phyloP scores from a whole-genome alignment of 345 rosid genomes.

The Salix brachista region DNA sequence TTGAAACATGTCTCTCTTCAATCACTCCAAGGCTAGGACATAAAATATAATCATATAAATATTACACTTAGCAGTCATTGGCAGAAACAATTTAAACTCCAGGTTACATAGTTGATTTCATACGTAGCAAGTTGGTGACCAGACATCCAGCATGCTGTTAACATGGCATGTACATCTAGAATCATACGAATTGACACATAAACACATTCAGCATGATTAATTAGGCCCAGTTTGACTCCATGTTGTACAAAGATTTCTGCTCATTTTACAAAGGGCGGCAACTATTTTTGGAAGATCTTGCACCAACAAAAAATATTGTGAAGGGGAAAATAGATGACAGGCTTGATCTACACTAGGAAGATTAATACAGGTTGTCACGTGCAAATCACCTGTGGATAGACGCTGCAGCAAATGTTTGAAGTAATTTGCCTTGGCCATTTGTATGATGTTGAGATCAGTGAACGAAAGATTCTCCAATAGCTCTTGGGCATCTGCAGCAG shows the following conservation, averaged over 20 bases:
- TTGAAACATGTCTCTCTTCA: neutral
- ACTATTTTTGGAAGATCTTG: neutral
- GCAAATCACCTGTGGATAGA: constrained; percentile 46
- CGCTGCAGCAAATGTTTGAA: constrained; percentile 53
- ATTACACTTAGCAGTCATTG: neutral
- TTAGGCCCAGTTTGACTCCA: neutral
- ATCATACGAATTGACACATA: neutral
- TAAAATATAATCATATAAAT: neutral
- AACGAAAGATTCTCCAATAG: constrained; percentile 55
- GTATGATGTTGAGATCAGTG: constrained; percentile 50
- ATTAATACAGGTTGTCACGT: constrained; percentile 6
- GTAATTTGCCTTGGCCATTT: constrained; percentile 69
- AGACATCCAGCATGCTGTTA: neutral
- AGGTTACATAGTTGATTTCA: neutral
- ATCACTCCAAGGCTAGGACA: neutral
- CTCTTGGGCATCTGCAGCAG: constrained; percentile 44
- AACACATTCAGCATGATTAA: neutral
- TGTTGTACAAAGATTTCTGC: neutral
- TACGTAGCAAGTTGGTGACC: neutral
- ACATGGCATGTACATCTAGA: neutral
- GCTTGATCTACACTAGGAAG: neutral
- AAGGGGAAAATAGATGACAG: neutral
- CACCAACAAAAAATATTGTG: neutral
- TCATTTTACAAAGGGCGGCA: neutral
- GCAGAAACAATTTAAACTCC: neutral